Evolutionary conservation across 768 basidiomycete genomes (phyloP), one percentile per base, ranked within the genome.

Genomic region (Lentinula aciculospora): DNA sequence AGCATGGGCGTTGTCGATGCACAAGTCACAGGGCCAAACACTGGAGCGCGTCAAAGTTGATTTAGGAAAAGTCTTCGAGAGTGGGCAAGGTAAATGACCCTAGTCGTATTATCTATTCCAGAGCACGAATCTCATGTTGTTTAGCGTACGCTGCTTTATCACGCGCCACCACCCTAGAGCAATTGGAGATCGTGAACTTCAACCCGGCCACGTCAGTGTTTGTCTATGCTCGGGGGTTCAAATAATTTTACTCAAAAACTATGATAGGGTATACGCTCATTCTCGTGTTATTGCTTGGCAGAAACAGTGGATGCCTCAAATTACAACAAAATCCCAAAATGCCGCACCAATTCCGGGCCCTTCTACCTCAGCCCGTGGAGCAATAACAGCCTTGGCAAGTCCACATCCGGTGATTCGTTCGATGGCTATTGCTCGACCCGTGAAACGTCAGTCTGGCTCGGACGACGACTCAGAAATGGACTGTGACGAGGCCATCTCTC

Each of bases 11-110:
- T 75, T 94, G 68, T 88, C 86, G 44, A 85, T 94, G 34, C 92
- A 94, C 72, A 95, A 96, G 67, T 88, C 87, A 4, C 94, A 96
- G 67, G 94, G 94, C 0, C 93, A 94, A 68, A 95, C 94, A 0
- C 71, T 96, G 40, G 82, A 91, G 48, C 77, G 91, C 50, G 91
- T 94, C 58, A 88, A 86, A 59, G 88, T 94, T 3, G 85, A 94
- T 65, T 77, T 95, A 28, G 67, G 73, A 59, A 77, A 80, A 40
- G 87, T 83, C 1, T 96, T 96, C 71, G 94, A 89, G 68, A 86
- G 81, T 57, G 88, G 88, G 3, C 85, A 91, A 83, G 88, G 88
- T 85, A 13, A 3, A 54, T 10, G 25, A 44, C 17, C 4, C 21
- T 36, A 56, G n/a, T 65, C 28, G n/a, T 6, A 36, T 21, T 32